Percentiles rank a stretch among this genome's conserved stretches.
These are phyloP conservation scores for Trichoderma oligosporum DNA, from an alignment of 2,329 filamentous ascomycete species.

Conservation along the genomic window DNA sequence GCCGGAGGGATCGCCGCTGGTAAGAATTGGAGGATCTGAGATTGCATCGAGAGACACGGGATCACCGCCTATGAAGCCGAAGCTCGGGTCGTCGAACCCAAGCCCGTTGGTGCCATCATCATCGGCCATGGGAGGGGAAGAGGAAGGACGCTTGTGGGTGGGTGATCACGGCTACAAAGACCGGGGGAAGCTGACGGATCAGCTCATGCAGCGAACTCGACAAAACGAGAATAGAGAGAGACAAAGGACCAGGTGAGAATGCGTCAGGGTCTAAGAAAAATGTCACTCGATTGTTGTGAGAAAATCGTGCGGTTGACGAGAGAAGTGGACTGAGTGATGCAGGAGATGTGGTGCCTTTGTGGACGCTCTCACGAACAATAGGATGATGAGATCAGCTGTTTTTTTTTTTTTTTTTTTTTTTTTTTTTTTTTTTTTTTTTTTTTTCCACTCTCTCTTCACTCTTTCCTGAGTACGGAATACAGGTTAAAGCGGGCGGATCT, in stretches of 20 bases:
- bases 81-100: constrained; percentile 43
- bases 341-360: constrained; percentile 2
- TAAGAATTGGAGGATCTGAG: constrained; percentile 31
- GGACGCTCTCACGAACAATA: constrained; percentile 14
- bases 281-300: constrained; percentile 14
- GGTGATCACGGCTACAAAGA: constrained; percentile 9
- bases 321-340: constrained; percentile 16
- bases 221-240: constrained; percentile 7
- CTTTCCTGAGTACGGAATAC: neutral
- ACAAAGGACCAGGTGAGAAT: constrained; percentile 8
- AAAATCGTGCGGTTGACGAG: constrained; percentile 8
- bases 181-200: constrained; percentile 12
- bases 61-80: constrained; percentile 37
- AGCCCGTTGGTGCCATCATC: constrained; percentile 40
- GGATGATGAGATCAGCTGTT: constrained; percentile 18
- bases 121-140: constrained; percentile 35
- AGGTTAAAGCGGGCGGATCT: constrained; percentile 12
- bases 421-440: no score
- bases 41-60: constrained; percentile 30
- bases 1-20: constrained; percentile 35
- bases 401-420: no score
- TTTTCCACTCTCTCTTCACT: no score
- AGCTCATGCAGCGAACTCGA: constrained; percentile 18
- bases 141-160: constrained; percentile 1
- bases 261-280: constrained; percentile 12